A percentile compares a stretch with the other conserved stretches of the same genome.
These are phyloP conservation scores for Filobasidium floriforme DNA, from an alignment of 768 basidiomycete genomes.

Conservation along the genomic window DNA sequence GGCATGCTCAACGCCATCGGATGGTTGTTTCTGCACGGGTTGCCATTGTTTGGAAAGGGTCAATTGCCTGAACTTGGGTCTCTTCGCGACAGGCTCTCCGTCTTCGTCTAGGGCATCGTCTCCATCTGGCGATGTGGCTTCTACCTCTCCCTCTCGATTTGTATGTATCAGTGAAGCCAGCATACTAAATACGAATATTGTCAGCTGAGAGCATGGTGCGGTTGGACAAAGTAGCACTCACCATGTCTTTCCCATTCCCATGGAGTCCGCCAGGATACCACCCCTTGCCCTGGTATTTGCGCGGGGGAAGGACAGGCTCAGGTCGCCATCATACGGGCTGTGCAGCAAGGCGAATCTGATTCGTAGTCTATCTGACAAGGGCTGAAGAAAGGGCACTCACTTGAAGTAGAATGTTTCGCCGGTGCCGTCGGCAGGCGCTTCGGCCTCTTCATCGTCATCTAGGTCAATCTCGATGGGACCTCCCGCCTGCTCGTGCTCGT, in stretches of 20 bases:
- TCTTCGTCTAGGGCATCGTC: slow-evolving; percentile 38
- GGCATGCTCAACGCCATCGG: slow-evolving; percentile 57
- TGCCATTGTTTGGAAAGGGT: slow-evolving; percentile 42
- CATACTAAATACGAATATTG: slow-evolving; percentile 49
- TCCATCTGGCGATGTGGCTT: slow-evolving; percentile 10
- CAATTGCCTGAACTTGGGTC: slow-evolving; percentile 42
- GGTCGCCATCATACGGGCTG: slow-evolving; percentile 53
- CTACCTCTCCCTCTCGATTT: slow-evolving; percentile 50
- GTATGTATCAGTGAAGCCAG: slow-evolving; percentile 79
- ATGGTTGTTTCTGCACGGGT: slow-evolving; percentile 27
- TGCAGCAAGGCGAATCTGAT: slow-evolving; percentile 26
- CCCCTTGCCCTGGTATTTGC: slow-evolving; percentile 69
- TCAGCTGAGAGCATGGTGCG: not conserved
- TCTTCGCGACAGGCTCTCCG: slow-evolving; percentile 28
- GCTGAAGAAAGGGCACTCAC: slow-evolving; percentile 33
- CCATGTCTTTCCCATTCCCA: slow-evolving; percentile 47
- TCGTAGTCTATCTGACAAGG: slow-evolving; percentile 18
- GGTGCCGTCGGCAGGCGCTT: not conserved
- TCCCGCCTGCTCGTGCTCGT: slow-evolving; percentile 50
- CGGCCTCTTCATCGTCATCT: slow-evolving; percentile 45
- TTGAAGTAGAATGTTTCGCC: slow-evolving; percentile 66
- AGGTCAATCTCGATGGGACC: slow-evolving; percentile 67
- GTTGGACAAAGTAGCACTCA: not conserved
- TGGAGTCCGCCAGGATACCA: slow-evolving; percentile 75
- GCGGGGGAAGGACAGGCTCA: slow-evolving; percentile 75